phyloP scores from a whole-genome alignment of 495 filamentous ascomycete genomes.

The Tetracladium setigerum region DNA sequence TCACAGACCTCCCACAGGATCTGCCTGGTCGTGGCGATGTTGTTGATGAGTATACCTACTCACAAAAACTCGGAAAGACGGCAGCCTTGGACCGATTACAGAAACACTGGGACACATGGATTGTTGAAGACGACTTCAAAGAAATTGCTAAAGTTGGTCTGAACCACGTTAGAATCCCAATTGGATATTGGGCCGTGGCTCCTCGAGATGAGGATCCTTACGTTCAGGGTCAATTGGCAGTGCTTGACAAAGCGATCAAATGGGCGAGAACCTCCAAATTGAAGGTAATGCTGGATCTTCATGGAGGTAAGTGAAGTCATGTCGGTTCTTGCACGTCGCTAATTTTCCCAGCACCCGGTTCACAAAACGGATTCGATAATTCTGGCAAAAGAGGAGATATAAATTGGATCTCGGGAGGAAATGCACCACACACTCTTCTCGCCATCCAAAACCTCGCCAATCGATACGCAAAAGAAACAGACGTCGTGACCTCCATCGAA shows the following conservation, averaged over 20 bases:
- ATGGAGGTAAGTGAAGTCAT: slow-evolving; percentile 46
- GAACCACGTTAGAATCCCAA: slow-evolving; percentile 72
- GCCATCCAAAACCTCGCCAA: slow-evolving; percentile 50
- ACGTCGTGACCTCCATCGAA: slow-evolving; percentile 64
- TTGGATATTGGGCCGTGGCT: slow-evolving; percentile 70
- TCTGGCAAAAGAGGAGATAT: slow-evolving; percentile 58
- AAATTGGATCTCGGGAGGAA: slow-evolving; percentile 54
- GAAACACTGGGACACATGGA: slow-evolving; percentile 56
- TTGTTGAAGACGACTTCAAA: slow-evolving; percentile 59
- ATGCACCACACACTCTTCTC: slow-evolving; percentile 45
- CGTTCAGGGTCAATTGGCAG: slow-evolving; percentile 62
- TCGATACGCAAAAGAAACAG: slow-evolving; percentile 51
- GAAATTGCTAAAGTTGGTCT: slow-evolving; percentile 57
- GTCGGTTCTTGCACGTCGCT: neutral
- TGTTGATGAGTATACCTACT: slow-evolving; percentile 59
- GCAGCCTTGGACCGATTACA: slow-evolving; percentile 38
- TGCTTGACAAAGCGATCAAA: slow-evolving; percentile 55
- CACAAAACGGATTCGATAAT: slow-evolving; percentile 81
- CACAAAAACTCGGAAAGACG: slow-evolving; percentile 39
- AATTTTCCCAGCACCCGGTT: slow-evolving; percentile 50
- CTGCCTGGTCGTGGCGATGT: slow-evolving; percentile 19
- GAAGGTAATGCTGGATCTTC: slow-evolving; percentile 64
- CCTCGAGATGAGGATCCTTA: slow-evolving; percentile 57
- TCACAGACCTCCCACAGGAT: slow-evolving; percentile 33
- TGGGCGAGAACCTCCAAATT: slow-evolving; percentile 60